These are phyloP conservation scores for Calonectria fujianensis DNA, from an alignment of 2,329 filamentous ascomycete genomes.

Conservation along the genomic window DNA sequence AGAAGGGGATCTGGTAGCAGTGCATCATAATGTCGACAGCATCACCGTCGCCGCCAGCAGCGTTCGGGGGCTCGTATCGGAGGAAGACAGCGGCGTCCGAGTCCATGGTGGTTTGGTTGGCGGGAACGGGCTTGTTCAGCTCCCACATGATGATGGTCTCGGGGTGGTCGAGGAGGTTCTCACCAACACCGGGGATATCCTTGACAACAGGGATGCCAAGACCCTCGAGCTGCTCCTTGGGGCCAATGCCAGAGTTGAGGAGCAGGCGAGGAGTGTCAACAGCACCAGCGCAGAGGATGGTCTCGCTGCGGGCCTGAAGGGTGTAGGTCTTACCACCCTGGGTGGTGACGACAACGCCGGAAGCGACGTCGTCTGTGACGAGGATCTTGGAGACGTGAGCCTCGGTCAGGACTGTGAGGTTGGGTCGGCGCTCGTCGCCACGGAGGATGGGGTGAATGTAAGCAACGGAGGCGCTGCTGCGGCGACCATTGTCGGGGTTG, in stretches of 20 bases:
- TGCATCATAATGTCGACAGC: constrained; percentile 96
- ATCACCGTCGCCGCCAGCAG: constrained; percentile 80
- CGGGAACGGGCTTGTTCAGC: constrained; percentile 84
- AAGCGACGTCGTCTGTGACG: constrained; percentile 80
- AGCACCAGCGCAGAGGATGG: constrained; percentile 86
- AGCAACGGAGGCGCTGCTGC: constrained; percentile 90
- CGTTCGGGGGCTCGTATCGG: constrained; percentile 83
- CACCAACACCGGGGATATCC: constrained; percentile 76
- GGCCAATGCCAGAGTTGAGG: constrained; percentile 75
- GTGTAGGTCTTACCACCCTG: constrained; percentile 71
- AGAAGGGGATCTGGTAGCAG: constrained; percentile 96
- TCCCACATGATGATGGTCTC: constrained; percentile 82
- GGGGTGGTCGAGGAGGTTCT: constrained; percentile 77
- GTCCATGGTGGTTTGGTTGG: constrained; percentile 92
- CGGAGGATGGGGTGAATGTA: constrained; percentile 95
- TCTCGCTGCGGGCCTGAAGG: constrained; percentile 82
- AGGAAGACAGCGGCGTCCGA: constrained; percentile 93
- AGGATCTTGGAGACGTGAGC: constrained; percentile 91
- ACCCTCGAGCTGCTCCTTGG: constrained; percentile 70
- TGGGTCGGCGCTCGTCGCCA: constrained; percentile 87
- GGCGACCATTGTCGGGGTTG: constrained; percentile 89
- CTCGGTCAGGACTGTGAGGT: constrained; percentile 90
- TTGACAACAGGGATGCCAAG: constrained; percentile 74
- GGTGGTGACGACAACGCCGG: constrained; percentile 81
- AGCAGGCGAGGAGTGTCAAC: constrained; percentile 85